Evolutionary conservation across 768 basidiomycete genomes (phyloP).

Genomic region (Calocybe indica): DNA sequence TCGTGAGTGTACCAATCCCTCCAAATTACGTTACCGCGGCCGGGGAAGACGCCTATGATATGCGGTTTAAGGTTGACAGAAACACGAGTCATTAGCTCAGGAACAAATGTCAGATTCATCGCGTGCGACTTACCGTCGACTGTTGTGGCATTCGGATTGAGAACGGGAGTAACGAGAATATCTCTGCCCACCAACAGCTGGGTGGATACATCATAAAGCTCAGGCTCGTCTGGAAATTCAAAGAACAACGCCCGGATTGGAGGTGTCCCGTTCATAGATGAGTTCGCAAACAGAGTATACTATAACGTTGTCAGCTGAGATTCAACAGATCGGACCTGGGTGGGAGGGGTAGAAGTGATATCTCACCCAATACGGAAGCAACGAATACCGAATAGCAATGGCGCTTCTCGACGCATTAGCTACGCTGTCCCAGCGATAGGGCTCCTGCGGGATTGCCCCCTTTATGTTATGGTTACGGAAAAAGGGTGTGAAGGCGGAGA

Average conservation of each 20-base stretch:
- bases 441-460: slow-evolving; percentile 71
- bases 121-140: slow-evolving; percentile 46
- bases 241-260: slow-evolving; percentile 73
- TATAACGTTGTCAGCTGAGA: slow-evolving; percentile 13
- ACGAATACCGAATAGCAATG: slow-evolving; percentile 62
- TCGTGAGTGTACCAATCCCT: slow-evolving; percentile 72
- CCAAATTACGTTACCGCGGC: slow-evolving; percentile 52
- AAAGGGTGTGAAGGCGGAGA: slow-evolving; percentile 80
- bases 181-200: slow-evolving; percentile 72
- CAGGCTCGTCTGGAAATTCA: slow-evolving; percentile 69
- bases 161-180: slow-evolving; percentile 72
- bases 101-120: neutral
- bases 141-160: slow-evolving; percentile 59
- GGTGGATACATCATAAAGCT: slow-evolving; percentile 51
- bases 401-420: slow-evolving; percentile 68
- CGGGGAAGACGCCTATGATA: slow-evolving; percentile 55
- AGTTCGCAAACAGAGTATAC: slow-evolving; percentile 72
- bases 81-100: neutral
- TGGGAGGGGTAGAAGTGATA: neutral
- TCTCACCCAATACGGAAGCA: slow-evolving; percentile 77
- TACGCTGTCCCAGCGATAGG: slow-evolving; percentile 78
- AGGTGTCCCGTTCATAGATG: slow-evolving; percentile 60
- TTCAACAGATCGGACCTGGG: neutral
- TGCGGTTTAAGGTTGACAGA: neutral
- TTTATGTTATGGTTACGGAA: slow-evolving; percentile 72